Conservation (phyloP, 257 asterid species). For the Craterostigma plantagineum region DNA sequence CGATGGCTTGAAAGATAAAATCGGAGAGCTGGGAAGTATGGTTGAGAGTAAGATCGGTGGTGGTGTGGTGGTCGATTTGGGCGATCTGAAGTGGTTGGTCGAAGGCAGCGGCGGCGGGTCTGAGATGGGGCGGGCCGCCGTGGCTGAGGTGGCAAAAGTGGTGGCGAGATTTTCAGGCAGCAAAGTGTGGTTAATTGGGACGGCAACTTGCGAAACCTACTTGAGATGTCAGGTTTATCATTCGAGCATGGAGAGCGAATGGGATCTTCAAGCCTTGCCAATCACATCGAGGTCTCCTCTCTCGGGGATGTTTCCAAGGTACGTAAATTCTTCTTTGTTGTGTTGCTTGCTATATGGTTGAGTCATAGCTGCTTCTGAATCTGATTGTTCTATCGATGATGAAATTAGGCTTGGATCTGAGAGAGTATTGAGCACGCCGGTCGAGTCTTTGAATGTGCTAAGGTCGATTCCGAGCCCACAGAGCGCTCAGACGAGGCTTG, state of each 20-base stretch:
- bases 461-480: slow-evolving; percentile 19
- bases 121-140: slow-evolving; percentile 25
- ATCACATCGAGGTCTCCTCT: slow-evolving; percentile 66
- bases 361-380: not conserved
- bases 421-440: slow-evolving; percentile 27
- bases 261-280: slow-evolving; percentile 95
- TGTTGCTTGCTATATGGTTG: not conserved
- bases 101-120: slow-evolving; percentile 35
- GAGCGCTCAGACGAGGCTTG: slow-evolving; percentile 16
- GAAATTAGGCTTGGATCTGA: slow-evolving; percentile 53
- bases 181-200: slow-evolving; percentile 75
- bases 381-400: not conserved
- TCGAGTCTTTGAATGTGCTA: slow-evolving; percentile 26
- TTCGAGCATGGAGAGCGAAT: slow-evolving; percentile 79
- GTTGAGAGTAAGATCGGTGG: slow-evolving; percentile 32
- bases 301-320: slow-evolving; percentile 70
- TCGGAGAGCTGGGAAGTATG: slow-evolving; percentile 34
- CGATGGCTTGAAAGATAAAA: slow-evolving; percentile 17
- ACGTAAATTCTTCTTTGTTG: slow-evolving; percentile 7
- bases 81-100: slow-evolving; percentile 90
- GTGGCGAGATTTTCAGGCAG: slow-evolving; percentile 1
- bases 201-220: slow-evolving; percentile 89
- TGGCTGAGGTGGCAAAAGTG: slow-evolving; percentile 14
- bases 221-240: slow-evolving; percentile 93
- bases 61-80: slow-evolving; percentile 71